Evolutionary conservation across 257 asterid species (phyloP), one percentile per base, ranked within the genome.

Genomic region (Solanum ossicruentum): DNA sequence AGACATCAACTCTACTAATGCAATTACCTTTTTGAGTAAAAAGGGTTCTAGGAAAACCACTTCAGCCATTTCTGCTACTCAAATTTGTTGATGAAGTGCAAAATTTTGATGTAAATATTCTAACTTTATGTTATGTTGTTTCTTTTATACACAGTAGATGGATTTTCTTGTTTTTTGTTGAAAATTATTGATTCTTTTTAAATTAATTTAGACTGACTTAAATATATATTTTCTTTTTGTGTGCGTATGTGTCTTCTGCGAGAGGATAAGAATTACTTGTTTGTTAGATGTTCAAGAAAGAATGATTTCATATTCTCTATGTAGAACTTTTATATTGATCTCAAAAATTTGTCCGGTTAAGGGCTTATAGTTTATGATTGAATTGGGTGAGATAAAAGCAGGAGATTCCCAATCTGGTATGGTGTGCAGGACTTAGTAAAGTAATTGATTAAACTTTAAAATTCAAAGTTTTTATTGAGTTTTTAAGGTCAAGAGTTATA

Each of bases 21-120:
- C 95, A 84, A 91, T 96, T 17, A 95, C 97, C 28, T 96, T 95
- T 87, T 82, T 95, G 79, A 98, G 99, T 47, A 96, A 96, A 91
- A 98, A 98, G 83, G 99, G 97, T 85, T 93, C 98, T 18, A 98
- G 99, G 0, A 95, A 96, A 87, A 95, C 99, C 26, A 93, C 98
- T 69, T 91, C 97, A 82, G 93, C 99, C 80, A 86, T 95, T 83
- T 94, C 95, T 87, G 98, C 98, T n/a, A 98, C 99, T 83, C 97
- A 95, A 98, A 98, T 96, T 86, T 9, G 11, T 11, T 6, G 0
- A 77, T 77, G 23, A 23, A 23, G n/a, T 26, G 17, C 0, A 0
- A 12, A 49, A 2, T 51, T 77, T 77, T 51, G 3, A 15, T 77
- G 0, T 51, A 51, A 77, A 26, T 16, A 77, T 28, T 28, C 32